Conservation (phyloP, 495 filamentous ascomycete genomes). For the Xylaria cubensis region DNA sequence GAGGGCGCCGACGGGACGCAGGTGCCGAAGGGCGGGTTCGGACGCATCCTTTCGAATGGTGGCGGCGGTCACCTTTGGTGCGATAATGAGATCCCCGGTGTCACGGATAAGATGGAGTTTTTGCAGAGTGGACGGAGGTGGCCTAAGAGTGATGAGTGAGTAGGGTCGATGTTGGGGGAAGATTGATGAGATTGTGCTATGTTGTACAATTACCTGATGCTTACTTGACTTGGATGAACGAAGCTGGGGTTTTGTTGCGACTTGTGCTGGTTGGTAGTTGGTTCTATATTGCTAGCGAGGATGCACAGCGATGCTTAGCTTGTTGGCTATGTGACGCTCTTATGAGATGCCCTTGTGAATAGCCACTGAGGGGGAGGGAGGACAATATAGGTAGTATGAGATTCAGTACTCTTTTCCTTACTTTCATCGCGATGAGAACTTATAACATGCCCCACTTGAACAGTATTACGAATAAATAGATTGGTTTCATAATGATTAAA, state of each 20-base stretch:
- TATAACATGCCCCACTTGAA: background rate
- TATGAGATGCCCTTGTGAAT: no score
- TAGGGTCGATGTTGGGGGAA: background rate
- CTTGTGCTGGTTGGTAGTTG: background rate
- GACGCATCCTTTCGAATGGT: slow-evolving; percentile 39
- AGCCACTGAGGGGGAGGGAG: no score
- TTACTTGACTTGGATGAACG: background rate
- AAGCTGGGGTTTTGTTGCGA: background rate
- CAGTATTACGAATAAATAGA: background rate
- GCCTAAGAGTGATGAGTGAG: background rate
- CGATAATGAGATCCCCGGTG: slow-evolving; percentile 47
- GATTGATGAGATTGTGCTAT: background rate
- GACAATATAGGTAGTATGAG: no score
- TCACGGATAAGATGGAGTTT: slow-evolving; percentile 40
- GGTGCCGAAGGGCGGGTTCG: slow-evolving; percentile 40
- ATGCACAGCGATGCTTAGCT: background rate
- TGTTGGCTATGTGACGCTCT: no score
- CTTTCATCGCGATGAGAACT: background rate
- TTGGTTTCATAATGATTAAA: background rate
- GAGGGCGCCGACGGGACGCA: slow-evolving; percentile 31
- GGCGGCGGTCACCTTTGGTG: slow-evolving; percentile 37
- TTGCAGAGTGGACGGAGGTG: background rate
- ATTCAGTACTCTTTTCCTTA: no score
- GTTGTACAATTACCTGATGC: background rate
- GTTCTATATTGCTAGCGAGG: no score